A percentile compares a stretch with the other conserved stretches of the same genome.
Evolutionary conservation across 2,329 filamentous ascomycete species (phyloP).

Genomic region (Chrysosphaeria jannelii): DNA sequence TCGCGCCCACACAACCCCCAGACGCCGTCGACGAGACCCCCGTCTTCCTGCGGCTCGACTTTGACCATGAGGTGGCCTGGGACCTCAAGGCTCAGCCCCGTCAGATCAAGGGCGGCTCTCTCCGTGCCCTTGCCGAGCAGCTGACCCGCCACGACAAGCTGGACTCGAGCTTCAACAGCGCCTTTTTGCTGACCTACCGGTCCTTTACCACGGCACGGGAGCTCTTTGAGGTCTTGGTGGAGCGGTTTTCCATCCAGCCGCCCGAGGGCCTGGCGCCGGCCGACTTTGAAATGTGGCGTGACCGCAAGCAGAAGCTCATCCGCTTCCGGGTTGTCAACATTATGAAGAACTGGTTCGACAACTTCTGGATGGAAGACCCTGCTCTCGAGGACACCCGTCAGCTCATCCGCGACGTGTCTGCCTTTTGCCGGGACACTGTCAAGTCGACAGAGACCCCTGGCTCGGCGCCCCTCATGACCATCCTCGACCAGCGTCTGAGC

Average conservation of each 20-base stretch:
- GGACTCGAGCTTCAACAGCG: constrained; percentile 88
- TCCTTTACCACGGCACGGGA: constrained; percentile 82
- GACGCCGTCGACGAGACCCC: constrained; percentile 41
- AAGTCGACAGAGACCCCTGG: constrained; percentile 84
- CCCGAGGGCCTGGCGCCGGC: constrained; percentile 45
- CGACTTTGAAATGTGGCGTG: constrained; percentile 68
- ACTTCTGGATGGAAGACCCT: constrained; percentile 93
- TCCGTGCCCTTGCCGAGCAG: constrained; percentile 75
- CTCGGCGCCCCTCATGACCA: constrained; percentile 52
- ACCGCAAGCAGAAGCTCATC: constrained; percentile 86
- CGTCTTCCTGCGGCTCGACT: constrained; percentile 58
- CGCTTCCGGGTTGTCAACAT: constrained; percentile 93
- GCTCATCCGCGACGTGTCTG: constrained; percentile 64
- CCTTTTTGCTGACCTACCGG: constrained; percentile 83
- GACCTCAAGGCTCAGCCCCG: constrained; percentile 52
- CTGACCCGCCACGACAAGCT: constrained; percentile 86
- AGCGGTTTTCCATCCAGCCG: constrained; percentile 76
- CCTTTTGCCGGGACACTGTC: constrained; percentile 73
- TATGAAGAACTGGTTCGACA: constrained; percentile 93
- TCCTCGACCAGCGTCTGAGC: constrained; percentile 64
- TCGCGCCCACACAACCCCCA: too few species aligned
- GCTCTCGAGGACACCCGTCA: constrained; percentile 48
- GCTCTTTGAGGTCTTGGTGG: constrained; percentile 74
- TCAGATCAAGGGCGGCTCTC: constrained; percentile 61
- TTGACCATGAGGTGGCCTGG: constrained; percentile 70